These are phyloP conservation scores for Schizophyllum amplum DNA, from an alignment of 1,284 basidiomycete genomes.

Conservation along the genomic window DNA sequence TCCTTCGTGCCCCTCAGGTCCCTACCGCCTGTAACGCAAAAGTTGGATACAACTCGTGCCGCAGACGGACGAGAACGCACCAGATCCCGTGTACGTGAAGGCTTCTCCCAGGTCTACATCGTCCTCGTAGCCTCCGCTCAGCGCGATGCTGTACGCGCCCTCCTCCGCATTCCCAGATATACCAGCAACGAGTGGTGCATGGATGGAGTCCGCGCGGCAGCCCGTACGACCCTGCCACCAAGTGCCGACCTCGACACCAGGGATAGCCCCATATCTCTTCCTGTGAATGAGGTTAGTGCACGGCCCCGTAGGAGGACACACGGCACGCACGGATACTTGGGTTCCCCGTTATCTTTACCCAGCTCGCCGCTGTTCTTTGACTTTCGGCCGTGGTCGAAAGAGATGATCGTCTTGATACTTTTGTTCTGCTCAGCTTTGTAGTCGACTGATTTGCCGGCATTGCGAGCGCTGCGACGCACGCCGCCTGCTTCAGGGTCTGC, in stretches of 20 bases:
- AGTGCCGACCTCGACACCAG: slow-evolving; percentile 65
- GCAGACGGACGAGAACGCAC: slow-evolving; percentile 21
- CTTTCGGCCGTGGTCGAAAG: slow-evolving; percentile 26
- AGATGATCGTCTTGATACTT: slow-evolving; percentile 25
- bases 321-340: slow-evolving; percentile 50
- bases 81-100: slow-evolving; percentile 75
- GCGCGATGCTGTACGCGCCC: slow-evolving; percentile 73
- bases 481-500: slow-evolving; percentile 16
- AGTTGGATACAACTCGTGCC: neutral
- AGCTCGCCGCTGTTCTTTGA: slow-evolving; percentile 28
- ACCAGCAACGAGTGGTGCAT: slow-evolving; percentile 63
- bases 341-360: slow-evolving; percentile 29
- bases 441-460: slow-evolving; percentile 48
- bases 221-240: slow-evolving; percentile 71
- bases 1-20: slow-evolving; percentile 73
- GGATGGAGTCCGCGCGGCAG: slow-evolving; percentile 65
- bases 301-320: neutral
- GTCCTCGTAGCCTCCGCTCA: slow-evolving; percentile 81
- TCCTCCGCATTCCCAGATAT: slow-evolving; percentile 50
- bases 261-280: slow-evolving; percentile 59
- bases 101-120: slow-evolving; percentile 75
- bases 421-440: slow-evolving; percentile 36
- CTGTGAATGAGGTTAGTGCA: slow-evolving; percentile 17
- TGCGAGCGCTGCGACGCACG: slow-evolving; percentile 56
- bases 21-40: slow-evolving; percentile 52